phyloP scores from a whole-genome alignment of 2,329 filamentous ascomycete species.

The Huntiella bhutanensis region DNA sequence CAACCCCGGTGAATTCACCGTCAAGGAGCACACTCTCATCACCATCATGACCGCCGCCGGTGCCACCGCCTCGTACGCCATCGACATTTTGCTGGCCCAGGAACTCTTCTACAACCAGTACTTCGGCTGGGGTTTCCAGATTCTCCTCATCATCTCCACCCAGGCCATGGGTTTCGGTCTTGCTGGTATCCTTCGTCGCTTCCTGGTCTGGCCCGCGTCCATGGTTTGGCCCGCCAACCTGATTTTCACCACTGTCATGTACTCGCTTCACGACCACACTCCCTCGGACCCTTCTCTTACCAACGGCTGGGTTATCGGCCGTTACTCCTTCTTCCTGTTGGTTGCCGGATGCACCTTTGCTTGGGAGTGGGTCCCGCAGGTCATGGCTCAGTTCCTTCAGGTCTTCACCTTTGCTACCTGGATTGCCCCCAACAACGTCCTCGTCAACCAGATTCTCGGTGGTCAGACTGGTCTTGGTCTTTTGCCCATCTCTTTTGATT shows the following conservation, averaged over 20 bases:
- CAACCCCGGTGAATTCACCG: slow-evolving; percentile 25
- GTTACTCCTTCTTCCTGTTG: slow-evolving; percentile 43
- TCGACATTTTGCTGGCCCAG: slow-evolving; percentile 28
- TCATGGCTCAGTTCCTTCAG: slow-evolving; percentile 29
- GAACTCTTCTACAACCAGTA: slow-evolving; percentile 37
- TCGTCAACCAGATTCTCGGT: slow-evolving; percentile 46
- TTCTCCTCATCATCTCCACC: slow-evolving; percentile 34
- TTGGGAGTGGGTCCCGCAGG: slow-evolving; percentile 35
- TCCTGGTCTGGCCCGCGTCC: slow-evolving; percentile 33
- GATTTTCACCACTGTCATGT: slow-evolving; percentile 33
- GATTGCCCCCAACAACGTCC: slow-evolving; percentile 39
- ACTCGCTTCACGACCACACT: slow-evolving; percentile 27
- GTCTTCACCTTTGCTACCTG: slow-evolving; percentile 44
- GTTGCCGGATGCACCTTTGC: slow-evolving; percentile 31
- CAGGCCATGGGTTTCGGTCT: slow-evolving; percentile 39
- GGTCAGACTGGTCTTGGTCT: slow-evolving; percentile 38
- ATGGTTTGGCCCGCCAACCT: slow-evolving; percentile 40
- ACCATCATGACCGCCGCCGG: slow-evolving; percentile 25
- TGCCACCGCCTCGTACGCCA: slow-evolving; percentile 19
- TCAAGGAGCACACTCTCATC: slow-evolving; percentile 31
- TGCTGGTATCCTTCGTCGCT: slow-evolving; percentile 33
- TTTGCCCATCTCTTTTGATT: slow-evolving; percentile 41
- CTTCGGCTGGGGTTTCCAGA: slow-evolving; percentile 34
- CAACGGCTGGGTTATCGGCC: slow-evolving; percentile 43
- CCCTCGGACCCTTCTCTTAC: slow-evolving; percentile 28